phyloP scores from a whole-genome alignment of 1,139 yeast species.

The Lodderomyces oxycetoniae region DNA sequence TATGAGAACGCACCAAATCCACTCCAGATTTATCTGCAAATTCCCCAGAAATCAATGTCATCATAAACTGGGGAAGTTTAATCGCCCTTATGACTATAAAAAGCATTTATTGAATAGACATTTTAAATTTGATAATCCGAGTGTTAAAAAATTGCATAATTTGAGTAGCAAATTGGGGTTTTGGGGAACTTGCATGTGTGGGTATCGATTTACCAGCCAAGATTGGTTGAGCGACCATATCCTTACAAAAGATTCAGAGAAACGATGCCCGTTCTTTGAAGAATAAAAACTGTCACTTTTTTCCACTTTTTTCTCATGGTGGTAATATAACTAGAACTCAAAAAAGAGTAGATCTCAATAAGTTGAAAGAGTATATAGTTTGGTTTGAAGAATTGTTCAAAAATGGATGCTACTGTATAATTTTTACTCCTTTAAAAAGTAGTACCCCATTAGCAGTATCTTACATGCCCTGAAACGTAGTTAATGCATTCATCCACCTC shows the following conservation, averaged over 20 bases:
- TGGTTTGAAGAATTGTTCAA: too few species aligned
- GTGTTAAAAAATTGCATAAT: conserved; percentile 46
- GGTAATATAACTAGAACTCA: too few species aligned
- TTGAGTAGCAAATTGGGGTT: conserved; percentile 50
- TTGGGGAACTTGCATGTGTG: conserved; percentile 58
- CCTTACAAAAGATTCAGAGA: conserved; percentile 26
- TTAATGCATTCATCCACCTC: too few species aligned
- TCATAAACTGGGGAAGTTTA: conserved; percentile 60
- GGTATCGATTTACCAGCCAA: conserved; percentile 43
- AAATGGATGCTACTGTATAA: too few species aligned
- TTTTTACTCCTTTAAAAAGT: too few species aligned
- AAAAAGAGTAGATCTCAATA: too few species aligned
- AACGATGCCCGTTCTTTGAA: conserved; percentile 29
- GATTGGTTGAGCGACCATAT: conserved; percentile 59
- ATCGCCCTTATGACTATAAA: conserved; percentile 66
- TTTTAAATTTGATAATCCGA: conserved; percentile 49
- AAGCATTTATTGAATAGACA: conserved; percentile 63
- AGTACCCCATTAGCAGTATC: too few species aligned
- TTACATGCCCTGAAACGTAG: too few species aligned
- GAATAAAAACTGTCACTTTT: too few species aligned
- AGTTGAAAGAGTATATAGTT: too few species aligned
- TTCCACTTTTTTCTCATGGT: too few species aligned
- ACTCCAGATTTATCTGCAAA: conserved; percentile 55
- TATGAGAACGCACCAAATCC: conserved; percentile 57
- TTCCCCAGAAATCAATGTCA: conserved; percentile 52